These are phyloP conservation scores for Exophiala viscosa DNA, from an alignment of 2,329 filamentous ascomycete genomes.

Conservation along the genomic window DNA sequence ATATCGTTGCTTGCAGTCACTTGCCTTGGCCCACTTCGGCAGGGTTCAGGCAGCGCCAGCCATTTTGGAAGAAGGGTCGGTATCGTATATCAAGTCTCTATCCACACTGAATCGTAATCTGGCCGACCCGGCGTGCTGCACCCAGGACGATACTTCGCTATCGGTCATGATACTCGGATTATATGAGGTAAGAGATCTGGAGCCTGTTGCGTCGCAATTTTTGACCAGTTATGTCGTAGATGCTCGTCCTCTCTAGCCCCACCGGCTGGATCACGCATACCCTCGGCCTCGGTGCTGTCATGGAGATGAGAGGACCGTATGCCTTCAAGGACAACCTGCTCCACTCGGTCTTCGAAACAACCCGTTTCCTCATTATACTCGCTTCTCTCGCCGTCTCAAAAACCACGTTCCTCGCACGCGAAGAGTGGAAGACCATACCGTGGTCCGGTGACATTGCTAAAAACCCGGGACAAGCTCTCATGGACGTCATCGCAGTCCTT, in stretches of 20 bases:
- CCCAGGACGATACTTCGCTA: not conserved
- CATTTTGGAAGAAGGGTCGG: not conserved
- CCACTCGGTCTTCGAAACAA: not conserved
- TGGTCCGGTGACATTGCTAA: slow-evolving; percentile 30
- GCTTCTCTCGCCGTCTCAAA: slow-evolving; percentile 1
- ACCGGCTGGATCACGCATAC: slow-evolving; percentile 1
- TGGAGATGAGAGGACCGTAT: not conserved
- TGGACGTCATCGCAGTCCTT: not conserved
- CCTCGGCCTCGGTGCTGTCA: not conserved
- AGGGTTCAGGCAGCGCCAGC: not conserved
- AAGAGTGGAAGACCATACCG: slow-evolving; percentile 40
- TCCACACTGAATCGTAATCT: not conserved
- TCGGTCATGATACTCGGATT: not conserved
- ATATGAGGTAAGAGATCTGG: not conserved
- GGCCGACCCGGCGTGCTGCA: too few species aligned
- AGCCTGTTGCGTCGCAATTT: not conserved
- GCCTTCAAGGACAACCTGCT: not conserved
- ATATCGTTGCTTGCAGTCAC: not conserved
- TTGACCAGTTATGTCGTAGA: not conserved
- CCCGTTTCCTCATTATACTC: slow-evolving; percentile 1
- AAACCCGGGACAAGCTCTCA: not conserved
- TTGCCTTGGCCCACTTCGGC: not conserved
- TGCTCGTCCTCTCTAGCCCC: slow-evolving; percentile 1
- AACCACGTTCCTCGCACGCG: slow-evolving; percentile 34
- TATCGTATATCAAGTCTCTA: not conserved